Evolutionary conservation across 345 rosid genomes (phyloP), one percentile per base, ranked within the genome.

Genomic region (Abelmoschus esculentus): DNA sequence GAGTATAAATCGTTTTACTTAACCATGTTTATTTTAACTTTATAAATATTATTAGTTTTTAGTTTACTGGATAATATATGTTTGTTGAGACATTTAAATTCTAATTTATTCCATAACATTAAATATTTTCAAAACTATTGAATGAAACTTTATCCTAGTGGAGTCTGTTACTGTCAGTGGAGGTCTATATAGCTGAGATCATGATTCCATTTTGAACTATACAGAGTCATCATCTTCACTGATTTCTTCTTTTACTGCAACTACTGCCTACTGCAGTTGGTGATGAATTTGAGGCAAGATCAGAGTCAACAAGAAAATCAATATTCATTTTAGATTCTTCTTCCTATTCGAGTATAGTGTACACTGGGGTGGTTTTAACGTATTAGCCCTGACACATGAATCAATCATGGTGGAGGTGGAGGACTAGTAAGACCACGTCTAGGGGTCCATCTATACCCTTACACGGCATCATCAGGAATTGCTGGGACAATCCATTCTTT

Each of bases 241-340:
- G 69, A 79, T 79, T 66, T 69, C 74, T 76, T 69, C 59, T 11
- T 79, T 73, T 78, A 71, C 80, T 76, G 67, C 57, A 28, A 32
- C 81, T 78, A 76, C 76, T 68, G 67, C n/a, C n/a, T n/a, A n/a
- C n/a, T n/a, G n/a, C n/a, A n/a, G n/a, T 19, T 61, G 18, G 55
- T 42, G 15, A 55, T 55, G 5, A 46, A 59, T 34, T 31, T 6
- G 61, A 56, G 31, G 49, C 57, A 67, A 57, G 26, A 57, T 28
- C 61, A 31, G 61, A 29, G 55, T 65, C 55, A 46, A 65, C 69
- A 46, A 44, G 26, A 44, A 26, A 46, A 65, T 65, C 55, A 65
- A 14, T 26, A 13, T 3, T 53, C 2, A 7, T 34, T 18, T 1
- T 65, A 38, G 5, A 26, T 65, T 66, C 55, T 46, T 65, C 18